These are phyloP conservation scores for Eutrema salsugineum DNA, from an alignment of 441 rosid species.

Conservation along the genomic window DNA sequence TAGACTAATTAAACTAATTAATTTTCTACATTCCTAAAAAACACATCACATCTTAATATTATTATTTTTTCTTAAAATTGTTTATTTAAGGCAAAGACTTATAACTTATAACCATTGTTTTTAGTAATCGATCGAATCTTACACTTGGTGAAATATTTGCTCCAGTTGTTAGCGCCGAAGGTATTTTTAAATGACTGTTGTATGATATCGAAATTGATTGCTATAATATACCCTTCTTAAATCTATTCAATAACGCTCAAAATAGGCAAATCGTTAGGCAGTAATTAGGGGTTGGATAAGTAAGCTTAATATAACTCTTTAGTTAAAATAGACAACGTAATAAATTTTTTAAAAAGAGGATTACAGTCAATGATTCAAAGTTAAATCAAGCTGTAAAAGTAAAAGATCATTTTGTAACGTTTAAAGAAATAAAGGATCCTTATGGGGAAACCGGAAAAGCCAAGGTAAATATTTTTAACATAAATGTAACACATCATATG, in stretches of 20 bases:
- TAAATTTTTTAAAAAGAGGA: neutral
- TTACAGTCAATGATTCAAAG: slow-evolving; percentile 3
- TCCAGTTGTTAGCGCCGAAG: neutral
- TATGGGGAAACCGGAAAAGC: neutral
- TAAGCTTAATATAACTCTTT: neutral
- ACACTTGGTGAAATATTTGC: neutral
- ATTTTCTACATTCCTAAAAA: neutral
- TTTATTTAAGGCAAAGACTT: neutral
- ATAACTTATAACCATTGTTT: neutral
- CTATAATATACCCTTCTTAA: neutral
- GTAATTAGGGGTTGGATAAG: neutral
- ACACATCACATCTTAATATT: neutral
- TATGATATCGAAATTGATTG: neutral
- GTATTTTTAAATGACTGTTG: neutral
- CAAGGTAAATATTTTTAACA: neutral
- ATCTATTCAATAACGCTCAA: neutral
- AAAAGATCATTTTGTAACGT: neutral
- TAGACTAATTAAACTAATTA: neutral
- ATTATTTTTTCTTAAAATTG: neutral
- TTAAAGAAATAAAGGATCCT: neutral
- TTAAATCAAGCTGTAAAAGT: neutral
- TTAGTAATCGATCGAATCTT: neutral
- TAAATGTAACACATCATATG: neutral
- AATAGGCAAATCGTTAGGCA: neutral
- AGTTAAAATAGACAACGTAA: neutral